Conservation (phyloP, 208 protist species). For the Phytomonas francai region DNA sequence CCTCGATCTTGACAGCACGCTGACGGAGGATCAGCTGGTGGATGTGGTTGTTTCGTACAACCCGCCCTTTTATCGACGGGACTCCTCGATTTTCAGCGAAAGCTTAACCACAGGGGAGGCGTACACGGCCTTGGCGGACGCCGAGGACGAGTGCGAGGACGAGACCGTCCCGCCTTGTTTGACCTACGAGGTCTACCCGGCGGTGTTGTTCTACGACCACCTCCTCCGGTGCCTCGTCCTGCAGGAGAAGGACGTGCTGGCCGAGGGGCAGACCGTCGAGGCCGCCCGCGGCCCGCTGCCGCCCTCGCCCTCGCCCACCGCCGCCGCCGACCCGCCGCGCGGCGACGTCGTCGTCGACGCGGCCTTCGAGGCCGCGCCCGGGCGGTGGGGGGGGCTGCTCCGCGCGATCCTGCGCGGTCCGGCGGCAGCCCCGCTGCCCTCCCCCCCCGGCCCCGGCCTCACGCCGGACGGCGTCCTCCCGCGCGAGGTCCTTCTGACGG, state of each 20-base stretch:
- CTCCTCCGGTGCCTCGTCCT: constrained; percentile 22
- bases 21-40: constrained; percentile 40
- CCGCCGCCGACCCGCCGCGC: constrained; percentile 24
- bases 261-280: background rate
- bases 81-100: no score
- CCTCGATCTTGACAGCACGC: constrained; percentile 32
- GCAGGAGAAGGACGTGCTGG: constrained; percentile 48
- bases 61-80: no score
- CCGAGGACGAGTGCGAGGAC: constrained; percentile 1
- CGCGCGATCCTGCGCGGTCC: background rate
- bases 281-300: background rate
- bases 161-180: background rate
- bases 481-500: constrained; percentile 45
- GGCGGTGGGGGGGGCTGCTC: background rate
- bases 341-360: constrained; percentile 16
- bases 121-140: background rate
- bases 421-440: constrained; percentile 1
- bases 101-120: no score
- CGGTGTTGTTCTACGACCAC: constrained; percentile 34
- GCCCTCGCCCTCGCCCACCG: constrained; percentile 16
- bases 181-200: constrained; percentile 43
- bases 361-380: background rate
- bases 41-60: constrained; percentile 54
- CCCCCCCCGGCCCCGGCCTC: constrained; percentile 1
- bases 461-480: constrained; percentile 3